These are phyloP conservation scores for Evernia prunastri DNA, from an alignment of 495 filamentous ascomycete species.

Conservation along the genomic window DNA sequence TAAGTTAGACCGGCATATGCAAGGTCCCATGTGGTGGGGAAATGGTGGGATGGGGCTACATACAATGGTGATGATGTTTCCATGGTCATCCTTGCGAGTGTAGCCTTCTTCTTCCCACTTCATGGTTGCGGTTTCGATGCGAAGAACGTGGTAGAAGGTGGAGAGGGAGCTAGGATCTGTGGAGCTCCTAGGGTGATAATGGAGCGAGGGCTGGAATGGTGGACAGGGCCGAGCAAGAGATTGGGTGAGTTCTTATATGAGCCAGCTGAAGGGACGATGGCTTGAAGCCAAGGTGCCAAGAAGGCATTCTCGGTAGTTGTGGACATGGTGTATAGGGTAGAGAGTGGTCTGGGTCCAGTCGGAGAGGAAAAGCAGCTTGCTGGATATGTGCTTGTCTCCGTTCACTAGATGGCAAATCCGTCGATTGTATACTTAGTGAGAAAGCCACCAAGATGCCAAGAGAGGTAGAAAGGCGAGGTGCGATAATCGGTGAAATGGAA, in stretches of 20 bases:
- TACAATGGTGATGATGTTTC: slow-evolving; percentile 16
- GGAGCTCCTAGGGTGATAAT: background rate
- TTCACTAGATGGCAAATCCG: background rate
- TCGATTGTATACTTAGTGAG: too few species aligned
- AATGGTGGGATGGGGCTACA: background rate
- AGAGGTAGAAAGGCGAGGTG: background rate
- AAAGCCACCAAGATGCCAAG: background rate
- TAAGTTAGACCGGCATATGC: background rate
- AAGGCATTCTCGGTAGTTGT: background rate
- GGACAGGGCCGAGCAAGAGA: background rate
- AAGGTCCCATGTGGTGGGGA: too few species aligned
- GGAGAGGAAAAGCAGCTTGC: background rate
- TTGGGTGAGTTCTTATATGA: background rate
- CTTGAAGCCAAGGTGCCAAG: background rate
- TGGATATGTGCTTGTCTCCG: background rate
- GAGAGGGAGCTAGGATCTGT: background rate
- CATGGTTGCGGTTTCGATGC: slow-evolving; percentile 5
- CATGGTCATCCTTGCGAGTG: slow-evolving; percentile 15
- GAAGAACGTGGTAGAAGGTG: background rate
- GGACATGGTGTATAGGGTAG: background rate
- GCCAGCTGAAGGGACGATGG: background rate
- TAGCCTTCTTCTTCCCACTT: slow-evolving; percentile 19
- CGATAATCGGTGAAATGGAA: background rate
- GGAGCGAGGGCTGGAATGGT: background rate
- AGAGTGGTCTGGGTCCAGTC: background rate